Percentiles rank a stretch among this genome's conserved stretches.
phyloP scores from a whole-genome alignment of 139 green algal genomes.

The Chlamydomonas incerta region DNA sequence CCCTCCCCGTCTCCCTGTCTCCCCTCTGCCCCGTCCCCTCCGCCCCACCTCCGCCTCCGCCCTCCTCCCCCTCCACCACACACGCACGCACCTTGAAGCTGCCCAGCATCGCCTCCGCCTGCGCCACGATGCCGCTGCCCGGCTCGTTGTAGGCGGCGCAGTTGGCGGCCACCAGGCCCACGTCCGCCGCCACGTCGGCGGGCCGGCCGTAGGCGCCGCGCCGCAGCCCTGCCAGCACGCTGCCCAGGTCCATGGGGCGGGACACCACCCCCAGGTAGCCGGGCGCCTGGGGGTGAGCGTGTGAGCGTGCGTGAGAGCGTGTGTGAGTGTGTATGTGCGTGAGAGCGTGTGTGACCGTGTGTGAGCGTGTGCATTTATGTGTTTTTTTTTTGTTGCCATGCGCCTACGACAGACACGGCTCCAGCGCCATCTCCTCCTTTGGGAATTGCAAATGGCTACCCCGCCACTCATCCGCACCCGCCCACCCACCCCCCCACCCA shows the following conservation, averaged over 20 bases:
- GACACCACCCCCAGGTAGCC: constrained; percentile 42
- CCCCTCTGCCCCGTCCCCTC: too few species aligned
- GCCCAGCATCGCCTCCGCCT: constrained; percentile 27
- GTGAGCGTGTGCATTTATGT: neutral
- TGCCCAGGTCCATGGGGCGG: constrained; percentile 69
- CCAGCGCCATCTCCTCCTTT: too few species aligned
- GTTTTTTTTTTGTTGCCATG: neutral
- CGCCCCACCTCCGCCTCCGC: too few species aligned
- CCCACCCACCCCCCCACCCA: too few species aligned
- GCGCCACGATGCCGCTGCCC: constrained; percentile 24
- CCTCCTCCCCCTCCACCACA: too few species aligned
- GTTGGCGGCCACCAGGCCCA: constrained; percentile 52
- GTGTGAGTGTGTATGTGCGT: neutral
- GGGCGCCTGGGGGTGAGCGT: neutral
- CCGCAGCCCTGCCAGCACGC: constrained; percentile 47
- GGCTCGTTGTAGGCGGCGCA: constrained; percentile 54
- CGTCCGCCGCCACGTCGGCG: constrained; percentile 39
- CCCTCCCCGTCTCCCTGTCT: too few species aligned
- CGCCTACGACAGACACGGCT: too few species aligned
- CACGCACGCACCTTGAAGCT: neutral
- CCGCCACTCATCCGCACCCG: too few species aligned
- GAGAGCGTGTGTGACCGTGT: too few species aligned
- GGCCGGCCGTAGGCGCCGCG: constrained; percentile 30
- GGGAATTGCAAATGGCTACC: too few species aligned
- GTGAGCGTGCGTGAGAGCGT: neutral